phyloP scores from a whole-genome alignment of 2,329 filamentous ascomycete genomes.

The Byssochlamys sp. region DNA sequence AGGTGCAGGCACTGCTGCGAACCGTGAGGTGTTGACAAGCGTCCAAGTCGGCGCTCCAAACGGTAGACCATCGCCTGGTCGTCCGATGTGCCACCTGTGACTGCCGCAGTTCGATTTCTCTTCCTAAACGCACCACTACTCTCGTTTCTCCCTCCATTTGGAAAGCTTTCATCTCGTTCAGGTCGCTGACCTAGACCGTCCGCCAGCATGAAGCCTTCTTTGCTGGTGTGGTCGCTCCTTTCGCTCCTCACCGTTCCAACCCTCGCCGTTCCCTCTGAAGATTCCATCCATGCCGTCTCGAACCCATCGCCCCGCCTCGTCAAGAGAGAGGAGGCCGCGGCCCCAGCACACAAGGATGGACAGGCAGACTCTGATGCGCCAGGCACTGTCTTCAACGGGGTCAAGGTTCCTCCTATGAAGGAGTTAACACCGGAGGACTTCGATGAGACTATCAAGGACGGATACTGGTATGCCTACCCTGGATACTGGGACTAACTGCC shows the following conservation, averaged over 20 bases:
- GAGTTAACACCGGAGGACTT: constrained; percentile 41
- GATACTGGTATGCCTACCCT: constrained; percentile 38
- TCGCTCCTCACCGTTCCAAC: constrained; percentile 27
- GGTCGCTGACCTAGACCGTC: constrained; percentile 10
- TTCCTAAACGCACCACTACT: background rate
- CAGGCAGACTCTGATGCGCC: constrained; percentile 10
- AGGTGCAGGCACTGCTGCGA: background rate
- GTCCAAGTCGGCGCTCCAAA: constrained; percentile 5
- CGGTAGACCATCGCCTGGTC: constrained; percentile 2
- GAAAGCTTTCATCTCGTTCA: background rate
- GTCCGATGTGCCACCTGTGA: background rate
- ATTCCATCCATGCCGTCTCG: constrained; percentile 1
- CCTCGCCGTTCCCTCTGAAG: constrained; percentile 20
- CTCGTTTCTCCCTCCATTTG: background rate
- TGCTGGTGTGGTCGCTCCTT: constrained; percentile 28
- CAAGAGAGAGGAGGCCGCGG: constrained; percentile 16
- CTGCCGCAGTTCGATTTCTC: constrained; percentile 1
- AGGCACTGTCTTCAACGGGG: constrained; percentile 43
- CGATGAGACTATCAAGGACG: constrained; percentile 40
- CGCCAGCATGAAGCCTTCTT: constrained; percentile 29
- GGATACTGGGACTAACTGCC: background rate
- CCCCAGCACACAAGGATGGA: constrained; percentile 1
- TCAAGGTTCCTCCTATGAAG: constrained; percentile 42
- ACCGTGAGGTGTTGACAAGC: constrained; percentile 3
- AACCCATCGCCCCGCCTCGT: constrained; percentile 12